A percentile compares a stretch with the other conserved stretches of the same genome.
Evolutionary conservation across 2,329 filamentous ascomycete species (phyloP).

Genomic region (Penicillium sp.): DNA sequence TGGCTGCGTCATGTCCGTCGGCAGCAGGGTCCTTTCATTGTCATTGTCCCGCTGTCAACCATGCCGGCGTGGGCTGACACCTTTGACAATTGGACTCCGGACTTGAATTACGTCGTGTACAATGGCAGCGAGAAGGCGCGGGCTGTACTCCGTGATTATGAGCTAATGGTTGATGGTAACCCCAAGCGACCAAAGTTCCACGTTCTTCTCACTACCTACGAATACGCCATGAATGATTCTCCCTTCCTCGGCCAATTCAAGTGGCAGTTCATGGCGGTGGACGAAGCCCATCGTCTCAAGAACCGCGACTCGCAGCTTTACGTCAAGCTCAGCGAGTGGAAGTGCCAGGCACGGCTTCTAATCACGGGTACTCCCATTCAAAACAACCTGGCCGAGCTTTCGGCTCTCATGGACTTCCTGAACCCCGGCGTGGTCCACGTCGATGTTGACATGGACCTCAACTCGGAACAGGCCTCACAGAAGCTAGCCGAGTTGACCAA

Average conservation of each 20-base stretch:
- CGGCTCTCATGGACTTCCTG: conserved; percentile 90
- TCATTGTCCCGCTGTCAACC: conserved; percentile 95
- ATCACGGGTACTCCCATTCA: conserved; percentile 98
- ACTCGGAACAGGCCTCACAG: conserved; percentile 75
- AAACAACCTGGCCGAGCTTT: conserved; percentile 91
- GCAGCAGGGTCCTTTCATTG: conserved; percentile 93
- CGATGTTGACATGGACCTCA: conserved; percentile 86
- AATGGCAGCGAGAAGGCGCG: conserved; percentile 86
- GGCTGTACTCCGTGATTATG: conserved; percentile 84
- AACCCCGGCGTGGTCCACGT: conserved; percentile 93
- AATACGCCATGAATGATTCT: conserved; percentile 87
- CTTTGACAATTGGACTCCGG: conserved; percentile 93
- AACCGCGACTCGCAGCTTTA: conserved; percentile 96
- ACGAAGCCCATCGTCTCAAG: conserved; percentile 95
- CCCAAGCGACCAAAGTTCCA: conserved; percentile 92
- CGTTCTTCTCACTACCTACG: conserved; percentile 95
- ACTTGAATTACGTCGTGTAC: conserved; percentile 96
- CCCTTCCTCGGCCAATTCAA: conserved; percentile 86
- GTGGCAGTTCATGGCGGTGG: conserved; percentile 95
- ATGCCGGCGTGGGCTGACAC: conserved; percentile 99
- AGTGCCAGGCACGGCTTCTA: conserved; percentile 81
- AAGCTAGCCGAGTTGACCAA: conserved; percentile 85
- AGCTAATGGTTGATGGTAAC: conserved; percentile 84
- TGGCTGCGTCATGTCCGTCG: conserved; percentile 88
- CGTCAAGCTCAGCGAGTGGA: conserved; percentile 79